These are phyloP conservation scores for Corynascus novoguineensis DNA, from an alignment of 495 filamentous ascomycete species.

Conservation along the genomic window DNA sequence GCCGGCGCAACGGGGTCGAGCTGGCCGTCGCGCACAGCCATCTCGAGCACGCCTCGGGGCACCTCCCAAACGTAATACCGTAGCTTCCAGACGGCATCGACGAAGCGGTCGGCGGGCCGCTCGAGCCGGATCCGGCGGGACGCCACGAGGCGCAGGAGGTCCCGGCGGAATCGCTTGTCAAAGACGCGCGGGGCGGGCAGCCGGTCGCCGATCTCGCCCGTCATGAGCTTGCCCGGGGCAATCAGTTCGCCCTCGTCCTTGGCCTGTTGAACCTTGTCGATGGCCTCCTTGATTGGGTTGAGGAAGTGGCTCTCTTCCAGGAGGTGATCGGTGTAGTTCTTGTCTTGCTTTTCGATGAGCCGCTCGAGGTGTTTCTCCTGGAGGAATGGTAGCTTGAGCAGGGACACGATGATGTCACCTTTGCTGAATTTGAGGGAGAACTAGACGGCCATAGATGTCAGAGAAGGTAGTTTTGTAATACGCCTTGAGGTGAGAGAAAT, in stretches of 20 bases:
- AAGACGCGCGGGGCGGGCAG: slow-evolving; percentile 3
- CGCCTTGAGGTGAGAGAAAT: not conserved
- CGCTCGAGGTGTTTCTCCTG: slow-evolving; percentile 61
- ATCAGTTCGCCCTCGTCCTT: not conserved
- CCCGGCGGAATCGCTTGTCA: not conserved
- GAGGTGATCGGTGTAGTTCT: not conserved
- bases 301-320: slow-evolving; percentile 20
- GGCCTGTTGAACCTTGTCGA: not conserved
- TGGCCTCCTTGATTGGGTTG: not conserved
- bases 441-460: slow-evolving; percentile 27
- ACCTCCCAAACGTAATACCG: slow-evolving; percentile 57
- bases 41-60: slow-evolving; percentile 13
- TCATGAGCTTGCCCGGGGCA: not conserved
- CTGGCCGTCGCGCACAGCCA: not conserved
- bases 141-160: slow-evolving; percentile 4
- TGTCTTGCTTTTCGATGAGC: slow-evolving; percentile 8
- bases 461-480: slow-evolving; percentile 38
- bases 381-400: slow-evolving; percentile 73
- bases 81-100: slow-evolving; percentile 53
- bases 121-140: not conserved
- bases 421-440: slow-evolving; percentile 81
- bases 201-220: slow-evolving; percentile 3
- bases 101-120: not conserved
- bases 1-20: not conserved
- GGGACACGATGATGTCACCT: slow-evolving; percentile 80